Conservation (phyloP, 768 basidiomycete genomes). For the Mycena epipterygia region DNA sequence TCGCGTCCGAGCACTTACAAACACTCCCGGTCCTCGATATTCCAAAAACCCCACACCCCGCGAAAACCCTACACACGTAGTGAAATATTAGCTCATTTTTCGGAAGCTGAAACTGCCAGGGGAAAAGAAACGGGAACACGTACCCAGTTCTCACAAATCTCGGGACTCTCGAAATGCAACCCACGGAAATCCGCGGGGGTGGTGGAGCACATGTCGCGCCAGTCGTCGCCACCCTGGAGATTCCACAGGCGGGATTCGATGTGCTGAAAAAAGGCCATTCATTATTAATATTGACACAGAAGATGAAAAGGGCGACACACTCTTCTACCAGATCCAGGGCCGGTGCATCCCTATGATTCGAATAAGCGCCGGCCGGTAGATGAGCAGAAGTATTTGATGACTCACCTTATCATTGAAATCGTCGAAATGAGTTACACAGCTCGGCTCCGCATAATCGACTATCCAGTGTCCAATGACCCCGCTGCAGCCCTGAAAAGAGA, state of each 20-base stretch:
- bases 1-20: neutral
- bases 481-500: too few species aligned
- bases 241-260: too few species aligned
- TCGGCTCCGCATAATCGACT: conserved; percentile 42
- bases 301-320: neutral
- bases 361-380: neutral
- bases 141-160: conserved; percentile 42
- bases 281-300: too few species aligned
- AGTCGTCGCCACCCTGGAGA: too few species aligned
- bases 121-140: too few species aligned
- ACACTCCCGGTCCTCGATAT: conserved; percentile 35
- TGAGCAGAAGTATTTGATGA: neutral
- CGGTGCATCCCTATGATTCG: conserved; percentile 29
- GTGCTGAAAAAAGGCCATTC: too few species aligned
- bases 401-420: conserved; percentile 47
- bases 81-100: conserved; percentile 35
- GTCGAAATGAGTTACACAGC: conserved; percentile 41
- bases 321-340: conserved; percentile 20
- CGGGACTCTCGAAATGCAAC: conserved; percentile 41
- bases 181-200: conserved; percentile 42
- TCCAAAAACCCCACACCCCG: conserved; percentile 40
- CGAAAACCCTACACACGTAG: conserved; percentile 34
- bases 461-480: conserved; percentile 47
- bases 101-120: too few species aligned
- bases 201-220: too few species aligned